A percentile compares a stretch with the other conserved stretches of the same genome.
Evolutionary conservation across 441 rosid genomes (phyloP).

Genomic region (Croton setiger): DNA sequence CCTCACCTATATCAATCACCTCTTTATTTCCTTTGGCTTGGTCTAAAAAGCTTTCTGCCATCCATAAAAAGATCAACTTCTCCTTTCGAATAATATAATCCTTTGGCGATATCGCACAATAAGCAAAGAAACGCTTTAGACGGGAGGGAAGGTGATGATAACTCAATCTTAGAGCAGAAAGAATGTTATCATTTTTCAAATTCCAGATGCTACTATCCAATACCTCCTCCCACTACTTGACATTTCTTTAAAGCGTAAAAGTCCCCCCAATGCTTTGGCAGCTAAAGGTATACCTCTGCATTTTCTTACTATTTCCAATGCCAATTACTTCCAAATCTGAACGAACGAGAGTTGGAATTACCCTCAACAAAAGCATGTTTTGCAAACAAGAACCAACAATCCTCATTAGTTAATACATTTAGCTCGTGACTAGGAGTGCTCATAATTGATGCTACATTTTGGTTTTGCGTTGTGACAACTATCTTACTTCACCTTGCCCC

Average conservation of each 20-base stretch:
- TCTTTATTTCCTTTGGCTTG: conserved; percentile 17
- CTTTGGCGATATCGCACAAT: conserved; percentile 24
- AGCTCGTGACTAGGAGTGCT: conserved; percentile 22
- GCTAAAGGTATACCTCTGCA: conserved; percentile 22
- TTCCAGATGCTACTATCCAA: conserved; percentile 15
- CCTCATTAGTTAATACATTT: conserved; percentile 16
- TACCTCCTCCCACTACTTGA: conserved; percentile 16
- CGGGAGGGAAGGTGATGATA: conserved; percentile 19
- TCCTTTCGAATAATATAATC: conserved; percentile 15
- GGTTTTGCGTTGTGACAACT: conserved; percentile 28
- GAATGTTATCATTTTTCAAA: conserved; percentile 17
- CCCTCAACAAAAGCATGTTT: conserved; percentile 22
- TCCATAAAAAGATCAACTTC: conserved; percentile 15
- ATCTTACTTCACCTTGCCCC: conserved; percentile 26
- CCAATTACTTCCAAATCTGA: conserved; percentile 22
- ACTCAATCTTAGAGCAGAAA: conserved; percentile 19
- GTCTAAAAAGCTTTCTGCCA: conserved; percentile 27
- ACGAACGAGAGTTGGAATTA: conserved; percentile 6
- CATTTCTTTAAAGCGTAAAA: conserved; percentile 5
- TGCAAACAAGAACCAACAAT: conserved; percentile 27
- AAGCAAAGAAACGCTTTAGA: conserved; percentile 18
- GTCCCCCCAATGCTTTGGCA: conserved; percentile 16
- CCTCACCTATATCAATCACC: conserved; percentile 21
- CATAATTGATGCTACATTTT: conserved; percentile 19
- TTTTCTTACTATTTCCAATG: conserved; percentile 17